These are phyloP conservation scores for Lactarius vividus DNA, from an alignment of 768 basidiomycete genomes.

Conservation along the genomic window DNA sequence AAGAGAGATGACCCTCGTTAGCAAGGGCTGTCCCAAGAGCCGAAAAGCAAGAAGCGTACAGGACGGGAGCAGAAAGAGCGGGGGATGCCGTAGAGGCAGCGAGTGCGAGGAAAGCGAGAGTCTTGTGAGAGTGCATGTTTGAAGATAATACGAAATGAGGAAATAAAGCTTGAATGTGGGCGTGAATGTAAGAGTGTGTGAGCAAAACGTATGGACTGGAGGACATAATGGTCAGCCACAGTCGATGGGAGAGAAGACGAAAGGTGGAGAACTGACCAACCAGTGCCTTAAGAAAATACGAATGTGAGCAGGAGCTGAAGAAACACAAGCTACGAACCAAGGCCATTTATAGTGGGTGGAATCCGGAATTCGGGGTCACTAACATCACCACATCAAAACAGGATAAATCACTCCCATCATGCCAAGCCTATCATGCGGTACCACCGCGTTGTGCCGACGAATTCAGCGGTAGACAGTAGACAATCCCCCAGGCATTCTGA, in stretches of 20 bases:
- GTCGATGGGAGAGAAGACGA: background rate
- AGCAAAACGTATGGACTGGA: constrained; percentile 3
- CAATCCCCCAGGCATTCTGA: background rate
- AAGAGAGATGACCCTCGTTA: background rate
- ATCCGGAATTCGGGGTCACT: background rate
- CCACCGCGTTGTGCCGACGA: background rate
- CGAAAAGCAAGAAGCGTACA: background rate
- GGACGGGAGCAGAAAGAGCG: background rate
- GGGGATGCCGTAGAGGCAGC: constrained; percentile 1
- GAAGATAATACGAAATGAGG: background rate
- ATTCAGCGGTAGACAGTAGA: background rate
- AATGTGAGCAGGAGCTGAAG: constrained; percentile 8
- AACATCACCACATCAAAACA: background rate
- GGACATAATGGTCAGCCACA: background rate
- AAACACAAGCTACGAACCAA: background rate
- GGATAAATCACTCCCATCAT: background rate
- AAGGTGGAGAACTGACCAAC: constrained; percentile 12
- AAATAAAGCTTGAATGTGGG: background rate
- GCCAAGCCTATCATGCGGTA: background rate
- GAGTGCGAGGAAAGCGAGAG: constrained; percentile 3
- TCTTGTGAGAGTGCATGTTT: constrained; percentile 8
- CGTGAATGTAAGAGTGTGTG: background rate
- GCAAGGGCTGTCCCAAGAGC: background rate
- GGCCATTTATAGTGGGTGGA: background rate
- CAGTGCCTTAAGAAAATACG: constrained; percentile 7